Base-by-base conservation (phyloP, 371 early-diverging fungal genomes). In the Zopfochytrium polystomum region DNA sequence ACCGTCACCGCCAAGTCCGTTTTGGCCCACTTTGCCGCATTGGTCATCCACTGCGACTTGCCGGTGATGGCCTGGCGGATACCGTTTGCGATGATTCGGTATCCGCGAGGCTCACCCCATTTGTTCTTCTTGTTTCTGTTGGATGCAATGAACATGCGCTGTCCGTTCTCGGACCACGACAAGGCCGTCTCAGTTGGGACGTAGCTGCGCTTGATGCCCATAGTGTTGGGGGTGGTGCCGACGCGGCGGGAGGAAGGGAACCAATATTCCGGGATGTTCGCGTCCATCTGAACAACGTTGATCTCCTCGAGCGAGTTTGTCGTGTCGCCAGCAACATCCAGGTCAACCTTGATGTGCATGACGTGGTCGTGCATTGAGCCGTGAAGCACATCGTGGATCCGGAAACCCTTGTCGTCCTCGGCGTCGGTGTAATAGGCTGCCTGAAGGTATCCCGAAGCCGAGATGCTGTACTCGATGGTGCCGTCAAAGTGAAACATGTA, bases 401-500 rank as follows among this genome's bases (percentile, higher is more conserved):
- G 9, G 9, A 22, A 54, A 13, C 60, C 60, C 26, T 52, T 43
- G 3, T 52, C 33, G 29, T 23, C 3, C 30, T 60, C 60, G 22
- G 26, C 51, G 4, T 33, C 52, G 57, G 38, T 42, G 52, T 49
- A 62, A 29, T 29, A 62, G 32, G 55, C 33, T 4, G 58, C 62
- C 33, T 62, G 62, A 42, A 62, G 38, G 62, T 62, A 62, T 6
- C 62, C 62, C 15, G 55, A 55, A 5, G 62, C 62, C n/a, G 62
- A 33, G 18, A 55, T 46, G 22, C 48, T 55, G 55, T 44, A 34
- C 34, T 62, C 62, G 30, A 62, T 52, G 32, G 55, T 62, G 3
- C 62, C 62, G 25, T 62, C 62, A 22, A 61, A 61, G 26, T 34
- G 51, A 33, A 62, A 62, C 11, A 62, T 29, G 48, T 62, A 62